Percentiles rank a stretch among this genome's conserved stretches.
These are phyloP conservation scores for Yamadazyma kitorensis DNA, from an alignment of 805 yeast genomes.

Conservation along the genomic window DNA sequence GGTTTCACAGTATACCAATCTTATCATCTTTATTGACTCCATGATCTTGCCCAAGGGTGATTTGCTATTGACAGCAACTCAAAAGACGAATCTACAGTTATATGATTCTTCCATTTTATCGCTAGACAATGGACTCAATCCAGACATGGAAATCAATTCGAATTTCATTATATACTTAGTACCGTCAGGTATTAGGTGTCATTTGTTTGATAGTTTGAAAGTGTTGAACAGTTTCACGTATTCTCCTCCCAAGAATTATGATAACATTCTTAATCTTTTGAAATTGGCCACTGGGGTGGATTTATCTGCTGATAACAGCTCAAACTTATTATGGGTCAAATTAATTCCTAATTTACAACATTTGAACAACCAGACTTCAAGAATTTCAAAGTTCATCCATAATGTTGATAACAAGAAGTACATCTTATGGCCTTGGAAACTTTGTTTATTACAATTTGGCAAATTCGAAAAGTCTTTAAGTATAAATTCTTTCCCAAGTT, in stretches of 20 bases:
- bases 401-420: conserved; percentile 52
- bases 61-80: conserved; percentile 28
- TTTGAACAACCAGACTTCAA: conserved; percentile 65
- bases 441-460: conserved; percentile 60
- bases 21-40: conserved; percentile 34
- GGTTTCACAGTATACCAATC: conserved; percentile 8
- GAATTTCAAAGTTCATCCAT: conserved; percentile 54
- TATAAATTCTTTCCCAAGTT: neutral
- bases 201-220: conserved; percentile 30
- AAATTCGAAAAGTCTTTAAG: conserved; percentile 16
- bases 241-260: conserved; percentile 18
- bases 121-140: conserved; percentile 10
- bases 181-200: conserved; percentile 44
- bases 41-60: conserved; percentile 38
- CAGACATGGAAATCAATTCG: conserved; percentile 11
- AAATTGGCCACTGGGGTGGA: conserved; percentile 36
- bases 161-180: conserved; percentile 36
- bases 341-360: conserved; percentile 67
- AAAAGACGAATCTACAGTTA: conserved; percentile 22
- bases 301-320: conserved; percentile 15
- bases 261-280: conserved; percentile 27
- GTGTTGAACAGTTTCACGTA: conserved; percentile 22
- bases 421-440: conserved; percentile 69
- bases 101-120: conserved; percentile 23
- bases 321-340: conserved; percentile 55